phyloP scores from a whole-genome alignment of 257 asterid species.

The Mentha longifolia region DNA sequence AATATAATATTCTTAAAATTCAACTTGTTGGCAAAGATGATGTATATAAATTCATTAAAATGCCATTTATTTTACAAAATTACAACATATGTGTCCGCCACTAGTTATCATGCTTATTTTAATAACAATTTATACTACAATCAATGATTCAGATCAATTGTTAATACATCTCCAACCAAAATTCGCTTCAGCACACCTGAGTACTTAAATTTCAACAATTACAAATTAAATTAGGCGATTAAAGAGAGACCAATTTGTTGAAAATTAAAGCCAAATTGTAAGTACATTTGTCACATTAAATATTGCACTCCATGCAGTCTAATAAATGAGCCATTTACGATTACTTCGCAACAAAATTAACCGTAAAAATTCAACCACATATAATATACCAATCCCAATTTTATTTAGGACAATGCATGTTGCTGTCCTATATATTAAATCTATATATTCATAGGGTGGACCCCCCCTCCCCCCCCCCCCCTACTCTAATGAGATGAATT shows the following conservation, averaged over 20 bases:
- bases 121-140: too few species aligned
- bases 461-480: too few species aligned
- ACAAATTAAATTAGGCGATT: background rate
- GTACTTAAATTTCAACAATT: too few species aligned
- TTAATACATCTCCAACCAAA: too few species aligned
- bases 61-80: too few species aligned
- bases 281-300: background rate
- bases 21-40: too few species aligned
- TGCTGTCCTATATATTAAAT: constrained; percentile 13
- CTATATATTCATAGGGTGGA: constrained; percentile 21
- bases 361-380: constrained; percentile 20
- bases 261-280: background rate
- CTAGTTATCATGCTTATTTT: too few species aligned
- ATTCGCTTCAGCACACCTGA: too few species aligned
- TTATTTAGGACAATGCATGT: constrained; percentile 19
- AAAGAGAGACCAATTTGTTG: background rate
- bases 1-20: too few species aligned
- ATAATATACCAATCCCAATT: background rate
- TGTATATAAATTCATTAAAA: too few species aligned
- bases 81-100: too few species aligned
- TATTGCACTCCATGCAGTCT: background rate
- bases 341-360: background rate
- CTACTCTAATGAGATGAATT: background rate
- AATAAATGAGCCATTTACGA: constrained; percentile 9
- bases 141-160: too few species aligned